Evolutionary conservation across 441 rosid species (phyloP).

Genomic region (Lepidium campestre): DNA sequence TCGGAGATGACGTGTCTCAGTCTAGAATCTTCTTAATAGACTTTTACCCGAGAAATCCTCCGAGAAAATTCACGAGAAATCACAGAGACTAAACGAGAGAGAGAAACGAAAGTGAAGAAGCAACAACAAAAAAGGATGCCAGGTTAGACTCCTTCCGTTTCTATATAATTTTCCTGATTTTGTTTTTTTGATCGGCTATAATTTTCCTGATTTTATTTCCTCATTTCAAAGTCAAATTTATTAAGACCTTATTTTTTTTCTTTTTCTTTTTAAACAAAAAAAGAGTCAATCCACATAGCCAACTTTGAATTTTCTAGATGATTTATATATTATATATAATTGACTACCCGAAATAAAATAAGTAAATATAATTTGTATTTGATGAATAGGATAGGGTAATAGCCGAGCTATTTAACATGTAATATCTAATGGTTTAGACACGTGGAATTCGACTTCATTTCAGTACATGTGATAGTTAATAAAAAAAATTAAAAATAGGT

Average conservation of each 20-base stretch:
- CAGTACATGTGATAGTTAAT: too few relatives aligned
- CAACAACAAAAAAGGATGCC: background rate
- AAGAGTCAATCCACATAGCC: background rate
- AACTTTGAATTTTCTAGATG: background rate
- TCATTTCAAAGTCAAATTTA: conserved; percentile 6
- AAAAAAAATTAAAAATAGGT: too few relatives aligned
- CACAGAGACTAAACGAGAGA: conserved; percentile 1
- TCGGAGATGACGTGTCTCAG: conserved; percentile 19
- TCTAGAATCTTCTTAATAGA: conserved; percentile 15
- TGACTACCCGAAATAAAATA: background rate
- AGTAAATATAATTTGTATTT: background rate
- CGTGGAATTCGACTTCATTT: too few relatives aligned
- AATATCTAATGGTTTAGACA: too few relatives aligned
- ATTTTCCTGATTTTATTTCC: background rate
- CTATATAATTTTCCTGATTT: background rate
- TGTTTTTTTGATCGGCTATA: too few relatives aligned
- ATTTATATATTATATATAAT: background rate
- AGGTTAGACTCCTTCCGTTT: conserved; percentile 10
- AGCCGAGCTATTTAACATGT: too few relatives aligned
- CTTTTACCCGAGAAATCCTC: conserved; percentile 25
- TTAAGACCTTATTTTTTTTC: background rate
- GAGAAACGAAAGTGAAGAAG: conserved; percentile 12
- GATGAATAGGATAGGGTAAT: background rate
- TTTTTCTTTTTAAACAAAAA: background rate
- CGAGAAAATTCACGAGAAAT: conserved; percentile 10